Conservation (phyloP, 495 filamentous ascomycete genomes). For the Hypoxylon subgilvum region DNA sequence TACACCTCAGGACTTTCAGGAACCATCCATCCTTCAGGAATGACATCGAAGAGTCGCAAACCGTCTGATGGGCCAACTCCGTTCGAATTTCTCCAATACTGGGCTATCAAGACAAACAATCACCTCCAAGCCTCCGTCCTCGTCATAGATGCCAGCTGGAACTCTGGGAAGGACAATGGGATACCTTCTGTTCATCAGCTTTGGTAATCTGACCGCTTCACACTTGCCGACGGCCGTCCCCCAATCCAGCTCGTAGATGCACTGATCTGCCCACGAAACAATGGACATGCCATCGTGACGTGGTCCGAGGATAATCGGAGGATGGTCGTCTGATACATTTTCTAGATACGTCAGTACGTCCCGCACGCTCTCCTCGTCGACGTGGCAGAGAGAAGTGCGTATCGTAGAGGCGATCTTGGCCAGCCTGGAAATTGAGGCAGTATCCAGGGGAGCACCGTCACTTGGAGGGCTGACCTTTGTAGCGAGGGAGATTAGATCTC, state of each 20-base stretch:
- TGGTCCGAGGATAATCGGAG: constrained; percentile 48
- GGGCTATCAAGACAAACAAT: constrained; percentile 33
- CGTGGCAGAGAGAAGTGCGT: constrained; percentile 13
- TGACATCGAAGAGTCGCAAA: constrained; percentile 16
- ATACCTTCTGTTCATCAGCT: constrained; percentile 30
- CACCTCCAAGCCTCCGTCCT: constrained; percentile 33
- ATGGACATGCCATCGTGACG: constrained; percentile 67
- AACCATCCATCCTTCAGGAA: constrained; percentile 23
- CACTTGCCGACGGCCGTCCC: constrained; percentile 33
- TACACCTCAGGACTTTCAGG: too few relatives aligned
- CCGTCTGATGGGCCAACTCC: constrained; percentile 14
- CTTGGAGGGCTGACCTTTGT: neutral
- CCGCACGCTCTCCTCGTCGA: constrained; percentile 28
- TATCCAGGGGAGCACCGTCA: neutral
- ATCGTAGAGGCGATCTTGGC: constrained; percentile 24
- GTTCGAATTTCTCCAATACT: constrained; percentile 15
- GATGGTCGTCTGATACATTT: neutral
- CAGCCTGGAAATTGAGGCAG: constrained; percentile 5
- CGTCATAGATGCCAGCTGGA: constrained; percentile 12
- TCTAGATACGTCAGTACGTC: constrained; percentile 26
- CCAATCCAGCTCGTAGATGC: constrained; percentile 38
- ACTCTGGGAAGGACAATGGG: constrained; percentile 41
- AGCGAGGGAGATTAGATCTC: constrained; percentile 22
- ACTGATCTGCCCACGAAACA: constrained; percentile 56
- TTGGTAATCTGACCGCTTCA: constrained; percentile 37